Percentiles rank a stretch among this genome's conserved stretches.
These are phyloP conservation scores for Stephania yunnanensis DNA, from an alignment of 164 flowering plant species.

Conservation along the genomic window DNA sequence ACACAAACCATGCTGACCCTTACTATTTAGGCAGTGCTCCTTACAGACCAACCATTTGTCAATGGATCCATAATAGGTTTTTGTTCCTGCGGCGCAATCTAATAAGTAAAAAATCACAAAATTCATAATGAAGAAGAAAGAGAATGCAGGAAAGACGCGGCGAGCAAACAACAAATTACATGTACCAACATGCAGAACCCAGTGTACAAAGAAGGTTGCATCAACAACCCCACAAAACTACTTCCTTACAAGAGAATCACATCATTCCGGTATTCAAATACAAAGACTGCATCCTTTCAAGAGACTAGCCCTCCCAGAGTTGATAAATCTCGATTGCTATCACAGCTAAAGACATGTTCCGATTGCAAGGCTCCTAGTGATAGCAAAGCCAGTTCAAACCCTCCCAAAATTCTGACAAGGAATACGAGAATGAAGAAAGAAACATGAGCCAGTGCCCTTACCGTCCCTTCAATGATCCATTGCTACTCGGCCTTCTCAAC, in stretches of 20 bases:
- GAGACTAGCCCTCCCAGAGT: neutral
- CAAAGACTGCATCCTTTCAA: constrained; percentile 10
- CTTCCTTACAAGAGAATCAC: neutral
- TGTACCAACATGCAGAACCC: neutral
- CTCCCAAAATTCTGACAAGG: constrained; percentile 1
- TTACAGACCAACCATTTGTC: too few relatives aligned
- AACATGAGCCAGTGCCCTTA: constrained; percentile 8
- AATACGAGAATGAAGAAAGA: neutral
- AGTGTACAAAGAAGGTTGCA: neutral
- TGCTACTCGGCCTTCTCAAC: constrained; percentile 27
- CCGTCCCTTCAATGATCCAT: constrained; percentile 29
- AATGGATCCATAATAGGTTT: neutral
- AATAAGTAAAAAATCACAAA: neutral
- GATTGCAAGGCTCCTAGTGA: neutral
- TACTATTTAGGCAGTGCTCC: neutral
- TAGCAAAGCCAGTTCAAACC: constrained; percentile 3
- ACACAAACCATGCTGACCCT: neutral
- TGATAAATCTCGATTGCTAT: neutral
- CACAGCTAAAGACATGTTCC: neutral
- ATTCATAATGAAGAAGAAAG: neutral
- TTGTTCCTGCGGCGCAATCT: neutral
- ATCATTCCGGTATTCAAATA: neutral
- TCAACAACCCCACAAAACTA: neutral
- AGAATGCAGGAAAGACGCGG: neutral
- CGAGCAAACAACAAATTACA: neutral